These are phyloP conservation scores for Camellia oleifera DNA, from an alignment of 179 eudicot genomes.

Conservation along the genomic window DNA sequence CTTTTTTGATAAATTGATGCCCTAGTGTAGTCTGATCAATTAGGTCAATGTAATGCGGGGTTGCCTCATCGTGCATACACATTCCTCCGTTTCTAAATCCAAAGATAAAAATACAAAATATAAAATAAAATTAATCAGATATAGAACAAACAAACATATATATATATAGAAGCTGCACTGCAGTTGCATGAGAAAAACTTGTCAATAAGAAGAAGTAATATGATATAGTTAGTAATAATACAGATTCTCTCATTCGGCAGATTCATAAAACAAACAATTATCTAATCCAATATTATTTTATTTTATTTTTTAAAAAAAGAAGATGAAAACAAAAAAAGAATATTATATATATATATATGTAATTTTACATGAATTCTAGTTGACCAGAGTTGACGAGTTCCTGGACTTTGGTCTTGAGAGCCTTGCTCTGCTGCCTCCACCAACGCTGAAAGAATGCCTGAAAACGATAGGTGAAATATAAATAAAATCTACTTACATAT, in stretches of 20 bases:
- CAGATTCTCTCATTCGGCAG: not conserved
- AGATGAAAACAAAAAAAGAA: not conserved
- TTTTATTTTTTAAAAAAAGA: not conserved
- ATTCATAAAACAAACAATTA: not conserved
- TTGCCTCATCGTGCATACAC: constrained; percentile 99
- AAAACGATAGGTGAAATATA: not conserved
- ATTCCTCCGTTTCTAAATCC: constrained; percentile 83
- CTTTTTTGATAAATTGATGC: constrained; percentile 65
- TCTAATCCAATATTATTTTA: no score
- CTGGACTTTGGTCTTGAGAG: constrained; percentile 65
- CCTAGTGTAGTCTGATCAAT: constrained; percentile 96
- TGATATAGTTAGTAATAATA: not conserved
- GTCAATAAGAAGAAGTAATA: not conserved
- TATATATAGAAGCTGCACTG: not conserved
- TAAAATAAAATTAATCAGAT: not conserved
- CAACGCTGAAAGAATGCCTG: constrained; percentile 96
- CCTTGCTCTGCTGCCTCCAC: constrained; percentile 88
- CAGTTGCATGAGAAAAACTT: not conserved
- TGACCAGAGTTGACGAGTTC: constrained; percentile 81
- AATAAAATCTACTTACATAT: not conserved
- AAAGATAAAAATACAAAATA: not conserved
- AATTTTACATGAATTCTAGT: constrained; percentile 76
- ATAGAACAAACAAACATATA: not conserved
- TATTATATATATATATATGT: not conserved
- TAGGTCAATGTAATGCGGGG: constrained; percentile 85